These are phyloP conservation scores for Tephrocybe sp. DNA, from an alignment of 768 basidiomycete species.

Conservation along the genomic window DNA sequence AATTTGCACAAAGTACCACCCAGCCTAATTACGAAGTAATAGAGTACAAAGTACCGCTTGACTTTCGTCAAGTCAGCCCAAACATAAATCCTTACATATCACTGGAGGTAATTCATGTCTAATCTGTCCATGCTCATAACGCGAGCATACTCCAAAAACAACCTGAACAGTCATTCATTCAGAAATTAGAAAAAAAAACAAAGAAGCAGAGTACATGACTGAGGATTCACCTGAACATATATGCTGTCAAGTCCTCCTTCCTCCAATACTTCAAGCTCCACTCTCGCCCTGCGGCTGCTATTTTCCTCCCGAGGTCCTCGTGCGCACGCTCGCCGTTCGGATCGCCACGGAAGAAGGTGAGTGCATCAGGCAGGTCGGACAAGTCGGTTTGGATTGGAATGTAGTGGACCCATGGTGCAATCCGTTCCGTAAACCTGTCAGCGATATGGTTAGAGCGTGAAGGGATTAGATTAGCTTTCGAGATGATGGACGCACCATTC, in stretches of 20 bases:
- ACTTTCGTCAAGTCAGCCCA: too few relatives aligned
- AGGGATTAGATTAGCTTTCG: background rate
- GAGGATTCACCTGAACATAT: slow-evolving; percentile 49
- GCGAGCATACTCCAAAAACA: slow-evolving; percentile 55
- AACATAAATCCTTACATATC: too few relatives aligned
- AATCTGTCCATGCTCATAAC: slow-evolving; percentile 48
- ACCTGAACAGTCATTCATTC: slow-evolving; percentile 25
- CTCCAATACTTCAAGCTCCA: slow-evolving; percentile 65
- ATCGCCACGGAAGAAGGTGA: slow-evolving; percentile 71
- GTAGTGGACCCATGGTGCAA: slow-evolving; percentile 72
- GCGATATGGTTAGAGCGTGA: background rate
- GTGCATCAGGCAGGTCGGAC: slow-evolving; percentile 65
- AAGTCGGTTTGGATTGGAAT: slow-evolving; percentile 65
- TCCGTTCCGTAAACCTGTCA: slow-evolving; percentile 49
- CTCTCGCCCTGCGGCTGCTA: slow-evolving; percentile 53
- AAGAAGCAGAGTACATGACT: background rate
- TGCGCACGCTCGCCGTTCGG: slow-evolving; percentile 52
- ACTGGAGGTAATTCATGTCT: slow-evolving; percentile 35
- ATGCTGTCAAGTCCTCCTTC: slow-evolving; percentile 57
- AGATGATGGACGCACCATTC: slow-evolving; percentile 50
- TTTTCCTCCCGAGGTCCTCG: slow-evolving; percentile 54
- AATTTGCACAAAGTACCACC: too few relatives aligned
- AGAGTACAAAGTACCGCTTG: too few relatives aligned
- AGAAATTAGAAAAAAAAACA: background rate
- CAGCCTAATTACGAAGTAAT: too few relatives aligned